Percentiles rank a stretch among this genome's conserved stretches.
phyloP scores from a whole-genome alignment of 2,329 filamentous ascomycete genomes.

The Colletotrichum filicis region DNA sequence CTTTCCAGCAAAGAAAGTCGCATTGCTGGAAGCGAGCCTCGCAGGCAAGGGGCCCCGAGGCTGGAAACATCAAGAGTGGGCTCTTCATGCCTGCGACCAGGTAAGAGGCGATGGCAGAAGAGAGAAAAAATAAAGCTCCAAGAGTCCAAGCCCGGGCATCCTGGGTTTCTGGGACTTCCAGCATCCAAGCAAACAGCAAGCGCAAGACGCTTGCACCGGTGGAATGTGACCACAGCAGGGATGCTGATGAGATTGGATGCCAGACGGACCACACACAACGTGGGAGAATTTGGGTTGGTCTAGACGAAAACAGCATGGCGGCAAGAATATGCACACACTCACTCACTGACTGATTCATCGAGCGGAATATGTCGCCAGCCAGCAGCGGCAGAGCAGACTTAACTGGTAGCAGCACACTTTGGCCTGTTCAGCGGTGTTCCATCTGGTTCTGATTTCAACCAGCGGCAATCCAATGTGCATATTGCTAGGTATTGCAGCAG shows the following conservation, averaged over 20 bases:
- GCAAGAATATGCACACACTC: not conserved
- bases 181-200: conserved; percentile 16
- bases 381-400: not conserved
- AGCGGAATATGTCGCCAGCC: conserved; percentile 2
- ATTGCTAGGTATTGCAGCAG: not conserved
- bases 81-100: not conserved
- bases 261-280: conserved; percentile 7
- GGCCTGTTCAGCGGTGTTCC: not conserved
- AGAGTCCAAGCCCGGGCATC: not conserved
- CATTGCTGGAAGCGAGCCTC: too few relatives aligned
- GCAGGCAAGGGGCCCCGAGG: too few relatives aligned
- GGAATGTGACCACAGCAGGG: conserved; percentile 30
- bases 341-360: conserved; percentile 13
- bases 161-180: not conserved
- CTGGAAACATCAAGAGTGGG: not conserved
- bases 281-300: conserved; percentile 25
- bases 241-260: conserved; percentile 29
- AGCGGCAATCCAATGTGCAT: not conserved
- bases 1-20: too few relatives aligned
- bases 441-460: not conserved
- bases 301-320: conserved; percentile 31
- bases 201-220: conserved; percentile 10
- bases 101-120: not conserved
- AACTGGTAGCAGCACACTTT: not conserved
- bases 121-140: not conserved